phyloP scores from a whole-genome alignment of 164 flowering plant genomes.

The Berberis vulgaris region DNA sequence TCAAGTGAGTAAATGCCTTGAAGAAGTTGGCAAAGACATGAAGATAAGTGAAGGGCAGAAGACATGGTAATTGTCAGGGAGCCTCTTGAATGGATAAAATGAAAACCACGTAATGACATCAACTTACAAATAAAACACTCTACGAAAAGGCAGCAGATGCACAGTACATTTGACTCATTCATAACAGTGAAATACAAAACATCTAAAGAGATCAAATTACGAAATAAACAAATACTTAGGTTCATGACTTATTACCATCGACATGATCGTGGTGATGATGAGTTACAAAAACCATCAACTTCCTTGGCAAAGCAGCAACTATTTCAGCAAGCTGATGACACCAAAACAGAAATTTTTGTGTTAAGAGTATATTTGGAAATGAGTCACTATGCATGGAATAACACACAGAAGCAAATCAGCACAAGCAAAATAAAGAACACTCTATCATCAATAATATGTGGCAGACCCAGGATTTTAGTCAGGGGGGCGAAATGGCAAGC shows the following conservation, averaged over 20 bases:
- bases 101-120: background rate
- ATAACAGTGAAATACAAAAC: background rate
- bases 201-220: background rate
- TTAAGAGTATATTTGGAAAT: background rate
- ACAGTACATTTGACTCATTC: no score
- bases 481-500: no score
- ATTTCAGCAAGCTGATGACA: slow-evolving; percentile 57
- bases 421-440: no score
- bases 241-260: slow-evolving; percentile 47
- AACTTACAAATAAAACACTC: no score
- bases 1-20: no score
- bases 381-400: no score
- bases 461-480: no score
- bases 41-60: background rate
- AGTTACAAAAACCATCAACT: slow-evolving; percentile 79
- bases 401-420: no score
- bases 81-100: background rate
- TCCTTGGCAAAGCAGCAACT: slow-evolving; percentile 71
- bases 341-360: slow-evolving; percentile 3
- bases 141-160: no score
- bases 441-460: no score
- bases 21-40: background rate
- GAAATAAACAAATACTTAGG: background rate
- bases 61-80: background rate
- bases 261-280: slow-evolving; percentile 97